A percentile compares a stretch with the other conserved stretches of the same genome.
These are phyloP conservation scores for Phialemoniopsis sp. DNA, from an alignment of 2,329 filamentous ascomycete species.

Conservation along the genomic window DNA sequence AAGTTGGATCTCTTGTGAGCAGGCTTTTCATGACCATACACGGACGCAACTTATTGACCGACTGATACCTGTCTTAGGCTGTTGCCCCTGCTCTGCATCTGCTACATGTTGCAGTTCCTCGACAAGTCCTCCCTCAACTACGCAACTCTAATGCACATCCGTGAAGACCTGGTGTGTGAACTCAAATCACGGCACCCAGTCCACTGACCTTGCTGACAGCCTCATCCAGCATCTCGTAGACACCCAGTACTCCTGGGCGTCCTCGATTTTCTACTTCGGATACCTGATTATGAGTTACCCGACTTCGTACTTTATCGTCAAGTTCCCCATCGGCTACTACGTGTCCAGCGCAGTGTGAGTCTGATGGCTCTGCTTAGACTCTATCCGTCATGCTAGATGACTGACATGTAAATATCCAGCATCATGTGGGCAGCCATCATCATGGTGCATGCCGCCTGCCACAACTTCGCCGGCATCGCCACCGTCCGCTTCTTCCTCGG, in stretches of 20 bases:
- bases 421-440: slow-evolving; percentile 40
- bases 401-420: slow-evolving; percentile 9
- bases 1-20: too few relatives aligned
- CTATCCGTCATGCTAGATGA: background rate
- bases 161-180: slow-evolving; percentile 4
- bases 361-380: too few relatives aligned
- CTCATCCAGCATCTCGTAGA: slow-evolving; percentile 26
- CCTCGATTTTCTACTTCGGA: slow-evolving; percentile 40
- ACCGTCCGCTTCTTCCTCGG: slow-evolving; percentile 22
- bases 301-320: slow-evolving; percentile 41
- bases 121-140: background rate
- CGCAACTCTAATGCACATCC: background rate
- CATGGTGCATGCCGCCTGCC: slow-evolving; percentile 43
- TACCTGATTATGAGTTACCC: slow-evolving; percentile 8
- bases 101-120: background rate
- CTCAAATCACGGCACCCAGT: background rate
- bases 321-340: slow-evolving; percentile 41
- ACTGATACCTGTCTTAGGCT: too few relatives aligned
- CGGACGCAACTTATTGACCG: too few relatives aligned
- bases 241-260: slow-evolving; percentile 40
- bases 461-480: slow-evolving; percentile 50
- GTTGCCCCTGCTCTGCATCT: slow-evolving; percentile 1
- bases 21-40: too few relatives aligned
- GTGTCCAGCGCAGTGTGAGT: slow-evolving; percentile 32
- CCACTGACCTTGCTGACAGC: background rate